These are phyloP conservation scores for Magnusiomyces suaveolens DNA, from an alignment of 1,139 yeast species.

Conservation along the genomic window DNA sequence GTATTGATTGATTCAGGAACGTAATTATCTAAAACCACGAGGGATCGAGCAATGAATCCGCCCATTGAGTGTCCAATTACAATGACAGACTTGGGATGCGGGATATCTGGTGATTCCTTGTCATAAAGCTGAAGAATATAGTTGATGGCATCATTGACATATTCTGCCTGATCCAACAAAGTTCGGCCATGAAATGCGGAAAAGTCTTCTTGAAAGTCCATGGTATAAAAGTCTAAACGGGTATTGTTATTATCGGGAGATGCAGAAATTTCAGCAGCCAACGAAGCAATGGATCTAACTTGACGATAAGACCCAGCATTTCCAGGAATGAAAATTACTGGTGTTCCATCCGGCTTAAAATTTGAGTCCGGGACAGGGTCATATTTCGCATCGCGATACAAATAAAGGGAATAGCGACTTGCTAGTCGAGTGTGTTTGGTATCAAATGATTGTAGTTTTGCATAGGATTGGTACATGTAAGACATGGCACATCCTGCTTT, in stretches of 20 bases:
- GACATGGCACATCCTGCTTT: slow-evolving; percentile 17
- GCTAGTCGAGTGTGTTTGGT: slow-evolving; percentile 62
- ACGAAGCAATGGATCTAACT: slow-evolving; percentile 81
- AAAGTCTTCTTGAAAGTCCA: slow-evolving; percentile 91
- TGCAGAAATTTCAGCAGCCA: slow-evolving; percentile 32
- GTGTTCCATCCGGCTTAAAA: slow-evolving; percentile 54
- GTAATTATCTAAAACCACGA: slow-evolving; percentile 73
- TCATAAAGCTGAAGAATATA: slow-evolving; percentile 63
- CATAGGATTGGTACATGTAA: slow-evolving; percentile 19
- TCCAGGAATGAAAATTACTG: slow-evolving; percentile 90
- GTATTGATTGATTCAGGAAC: slow-evolving; percentile 64
- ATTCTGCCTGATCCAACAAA: slow-evolving; percentile 88
- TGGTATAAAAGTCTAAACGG: slow-evolving; percentile 66
- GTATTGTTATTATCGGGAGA: slow-evolving; percentile 4
- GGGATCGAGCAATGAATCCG: slow-evolving; percentile 78
- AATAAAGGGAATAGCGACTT: slow-evolving; percentile 65
- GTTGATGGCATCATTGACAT: slow-evolving; percentile 73
- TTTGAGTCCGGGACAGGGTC: slow-evolving; percentile 30
- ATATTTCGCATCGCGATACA: slow-evolving; percentile 62
- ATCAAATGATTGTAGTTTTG: slow-evolving; percentile 59
- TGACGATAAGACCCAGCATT: slow-evolving; percentile 94
- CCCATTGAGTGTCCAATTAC: slow-evolving; percentile 95
- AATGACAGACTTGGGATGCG: slow-evolving; percentile 59
- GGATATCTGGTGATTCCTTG: slow-evolving; percentile 12
- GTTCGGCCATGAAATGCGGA: slow-evolving; percentile 96